Conservation (phyloP, 1,284 basidiomycete species). For the Malassezia pachydermatis region DNA sequence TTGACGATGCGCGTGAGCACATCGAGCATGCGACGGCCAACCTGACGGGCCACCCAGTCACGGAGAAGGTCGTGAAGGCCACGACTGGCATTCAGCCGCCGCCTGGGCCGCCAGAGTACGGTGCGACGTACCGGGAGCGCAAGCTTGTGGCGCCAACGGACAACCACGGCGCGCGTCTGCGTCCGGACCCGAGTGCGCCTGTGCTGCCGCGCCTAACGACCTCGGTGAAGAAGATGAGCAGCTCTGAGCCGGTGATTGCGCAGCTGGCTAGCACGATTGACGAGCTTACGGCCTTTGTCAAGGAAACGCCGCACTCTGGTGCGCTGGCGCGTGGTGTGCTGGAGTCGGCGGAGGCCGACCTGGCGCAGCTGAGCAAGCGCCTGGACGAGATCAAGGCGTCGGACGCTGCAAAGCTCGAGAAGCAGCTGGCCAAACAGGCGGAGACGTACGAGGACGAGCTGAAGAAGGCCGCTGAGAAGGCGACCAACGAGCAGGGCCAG, state of each 20-base stretch:
- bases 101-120: constrained; percentile 27
- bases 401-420: constrained; percentile 66
- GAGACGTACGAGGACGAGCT: constrained; percentile 78
- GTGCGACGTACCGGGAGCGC: constrained; percentile 27
- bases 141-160: constrained; percentile 30
- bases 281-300: constrained; percentile 72
- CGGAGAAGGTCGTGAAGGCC: constrained; percentile 28
- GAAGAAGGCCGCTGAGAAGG: constrained; percentile 69
- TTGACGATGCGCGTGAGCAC: constrained; percentile 26
- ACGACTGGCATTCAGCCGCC: constrained; percentile 15
- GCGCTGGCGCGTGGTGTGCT: constrained; percentile 57
- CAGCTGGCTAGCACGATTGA: constrained; percentile 91
- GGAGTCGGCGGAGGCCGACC: constrained; percentile 59
- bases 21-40: constrained; percentile 24
- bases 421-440: constrained; percentile 53
- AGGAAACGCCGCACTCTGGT: constrained; percentile 37
- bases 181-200: constrained; percentile 34
- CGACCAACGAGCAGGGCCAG: constrained; percentile 69
- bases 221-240: constrained; percentile 63
- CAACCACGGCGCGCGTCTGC: constrained; percentile 26
- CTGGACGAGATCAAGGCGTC: constrained; percentile 72
- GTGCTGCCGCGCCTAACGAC: constrained; percentile 65
- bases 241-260: constrained; percentile 74
- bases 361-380: constrained; percentile 65
- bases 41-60: constrained; percentile 27